A percentile compares a stretch with the other conserved stretches of the same genome.
Conservation (phyloP, 2,329 filamentous ascomycete species). For the Fusarium nelsonii region DNA sequence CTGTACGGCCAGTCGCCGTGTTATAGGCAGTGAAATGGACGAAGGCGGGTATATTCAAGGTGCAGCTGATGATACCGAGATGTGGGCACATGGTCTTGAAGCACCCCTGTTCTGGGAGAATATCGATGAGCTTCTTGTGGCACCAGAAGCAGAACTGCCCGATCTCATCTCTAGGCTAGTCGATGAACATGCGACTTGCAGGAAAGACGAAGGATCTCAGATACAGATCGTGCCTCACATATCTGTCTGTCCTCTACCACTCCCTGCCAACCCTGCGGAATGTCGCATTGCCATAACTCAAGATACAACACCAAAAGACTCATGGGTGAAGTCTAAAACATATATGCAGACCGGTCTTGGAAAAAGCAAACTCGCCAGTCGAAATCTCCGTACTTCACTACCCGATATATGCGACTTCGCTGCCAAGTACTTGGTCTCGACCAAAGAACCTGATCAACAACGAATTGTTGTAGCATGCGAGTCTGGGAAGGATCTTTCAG, state of each 20-base stretch:
- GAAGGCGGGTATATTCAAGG: slow-evolving; percentile 87
- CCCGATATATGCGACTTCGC: slow-evolving; percentile 71
- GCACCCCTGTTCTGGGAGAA: slow-evolving; percentile 84
- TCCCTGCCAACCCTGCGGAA: slow-evolving; percentile 34
- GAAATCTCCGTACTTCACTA: slow-evolving; percentile 81
- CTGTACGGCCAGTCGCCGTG: slow-evolving; percentile 83
- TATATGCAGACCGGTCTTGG: slow-evolving; percentile 73
- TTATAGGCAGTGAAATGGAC: slow-evolving; percentile 72
- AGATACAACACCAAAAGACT: slow-evolving; percentile 59
- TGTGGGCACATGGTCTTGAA: slow-evolving; percentile 87
- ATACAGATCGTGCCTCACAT: slow-evolving; percentile 54
- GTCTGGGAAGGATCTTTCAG: slow-evolving; percentile 82
- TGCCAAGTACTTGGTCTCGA: slow-evolving; percentile 51
- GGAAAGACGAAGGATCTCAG: slow-evolving; percentile 17
- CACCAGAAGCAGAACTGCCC: slow-evolving; percentile 73
- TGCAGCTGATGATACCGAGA: slow-evolving; percentile 93
- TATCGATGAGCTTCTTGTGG: slow-evolving; percentile 67
- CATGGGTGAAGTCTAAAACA: slow-evolving; percentile 54
- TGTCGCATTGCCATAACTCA: slow-evolving; percentile 61
- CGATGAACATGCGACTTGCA: slow-evolving; percentile 39
- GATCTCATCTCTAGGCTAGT: slow-evolving; percentile 63
- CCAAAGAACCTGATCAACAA: not conserved
- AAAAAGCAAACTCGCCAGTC: slow-evolving; percentile 81
- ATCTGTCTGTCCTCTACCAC: slow-evolving; percentile 54
- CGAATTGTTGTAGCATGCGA: slow-evolving; percentile 75